Evolutionary conservation across 768 basidiomycete species (phyloP).

Genomic region (Lepiota brunneoincarnata): DNA sequence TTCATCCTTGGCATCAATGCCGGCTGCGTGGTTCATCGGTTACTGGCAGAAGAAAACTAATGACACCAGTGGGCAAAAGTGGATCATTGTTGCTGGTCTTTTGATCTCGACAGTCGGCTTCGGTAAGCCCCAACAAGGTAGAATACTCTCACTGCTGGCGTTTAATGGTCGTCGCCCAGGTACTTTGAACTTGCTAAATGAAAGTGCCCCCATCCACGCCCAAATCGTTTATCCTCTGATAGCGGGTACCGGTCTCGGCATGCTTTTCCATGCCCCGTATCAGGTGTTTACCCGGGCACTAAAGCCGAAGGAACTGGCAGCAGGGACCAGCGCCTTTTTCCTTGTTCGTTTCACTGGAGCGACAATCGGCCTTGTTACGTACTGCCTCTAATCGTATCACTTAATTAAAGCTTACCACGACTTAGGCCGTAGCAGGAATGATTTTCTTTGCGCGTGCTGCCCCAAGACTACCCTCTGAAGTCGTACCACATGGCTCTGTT

Average conservation of each 20-base stretch:
- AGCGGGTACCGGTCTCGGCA: constrained; percentile 75
- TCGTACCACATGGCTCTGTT: constrained; percentile 37
- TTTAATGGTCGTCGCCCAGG: constrained; percentile 40
- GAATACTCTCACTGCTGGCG: constrained; percentile 12
- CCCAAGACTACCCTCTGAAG: constrained; percentile 44
- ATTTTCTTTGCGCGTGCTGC: constrained; percentile 59
- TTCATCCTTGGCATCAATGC: constrained; percentile 81
- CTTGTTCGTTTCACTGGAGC: constrained; percentile 85
- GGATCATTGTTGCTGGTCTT: constrained; percentile 61
- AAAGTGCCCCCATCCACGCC: constrained; percentile 38
- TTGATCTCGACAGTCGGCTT: constrained; percentile 69
- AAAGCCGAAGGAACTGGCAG: constrained; percentile 64
- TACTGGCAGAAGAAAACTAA: constrained; percentile 56
- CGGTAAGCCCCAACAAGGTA: constrained; percentile 42
- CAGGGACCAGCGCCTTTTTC: constrained; percentile 85
- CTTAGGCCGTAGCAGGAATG: constrained; percentile 73
- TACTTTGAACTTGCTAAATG: constrained; percentile 61
- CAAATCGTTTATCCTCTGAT: constrained; percentile 65
- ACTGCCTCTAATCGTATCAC: background rate
- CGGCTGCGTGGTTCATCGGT: constrained; percentile 80
- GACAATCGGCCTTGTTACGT: constrained; percentile 74
- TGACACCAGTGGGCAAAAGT: constrained; percentile 64
- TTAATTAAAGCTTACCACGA: constrained; percentile 15
- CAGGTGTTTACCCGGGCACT: constrained; percentile 73
- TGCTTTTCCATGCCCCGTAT: constrained; percentile 85